Evolutionary conservation across 345 rosid species (phyloP), one percentile per base, ranked within the genome.

Genomic region (Chamaenerion angustifolium): DNA sequence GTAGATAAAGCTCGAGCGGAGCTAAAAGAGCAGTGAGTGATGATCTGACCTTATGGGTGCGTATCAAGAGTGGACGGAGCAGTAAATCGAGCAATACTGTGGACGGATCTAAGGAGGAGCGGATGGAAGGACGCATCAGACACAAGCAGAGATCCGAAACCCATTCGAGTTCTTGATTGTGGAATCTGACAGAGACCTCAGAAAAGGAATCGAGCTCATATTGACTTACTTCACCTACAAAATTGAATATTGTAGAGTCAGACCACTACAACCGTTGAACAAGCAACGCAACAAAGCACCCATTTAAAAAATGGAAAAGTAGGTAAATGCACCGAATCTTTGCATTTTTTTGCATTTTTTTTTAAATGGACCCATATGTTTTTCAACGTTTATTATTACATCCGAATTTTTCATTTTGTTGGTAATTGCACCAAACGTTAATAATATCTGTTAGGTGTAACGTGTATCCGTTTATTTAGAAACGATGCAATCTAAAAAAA

Each of bases 141-240:
- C 59, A 64, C 70, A 54, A 67, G 67, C 63, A 70, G 62, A 58
- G 53, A 54, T 57, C 23, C 57, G 51, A 56, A 68, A 63, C 71
- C 70, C 68, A 71, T 71, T 65, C 50, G 57, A 70, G 51, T 72
- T 55, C 47, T 51, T 42, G 19, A 16, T 46, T 41, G 60, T 60
- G 72, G 79, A 79, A 80, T 81, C 92, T 70, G 94, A 79, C 76
- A 64, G 53, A 66, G 72, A 65, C 57, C 51, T 84, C 86, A 71
- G 70, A 56, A 35, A 71, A 62, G 68, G 45, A 55, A 55, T 55
- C 62, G 18, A 64, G 56, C 68, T 64, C 67, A 66, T 70, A 51
- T 64, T 68, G 70, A 23, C 57, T n/a, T n/a, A n/a, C n/a, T 45
- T 52, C 46, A 53, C 66, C 59, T 63, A 61, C 60, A 52, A 52